Base-by-base conservation (phyloP, 2,329 filamentous ascomycete genomes). In the Ascochyta fabae region DNA sequence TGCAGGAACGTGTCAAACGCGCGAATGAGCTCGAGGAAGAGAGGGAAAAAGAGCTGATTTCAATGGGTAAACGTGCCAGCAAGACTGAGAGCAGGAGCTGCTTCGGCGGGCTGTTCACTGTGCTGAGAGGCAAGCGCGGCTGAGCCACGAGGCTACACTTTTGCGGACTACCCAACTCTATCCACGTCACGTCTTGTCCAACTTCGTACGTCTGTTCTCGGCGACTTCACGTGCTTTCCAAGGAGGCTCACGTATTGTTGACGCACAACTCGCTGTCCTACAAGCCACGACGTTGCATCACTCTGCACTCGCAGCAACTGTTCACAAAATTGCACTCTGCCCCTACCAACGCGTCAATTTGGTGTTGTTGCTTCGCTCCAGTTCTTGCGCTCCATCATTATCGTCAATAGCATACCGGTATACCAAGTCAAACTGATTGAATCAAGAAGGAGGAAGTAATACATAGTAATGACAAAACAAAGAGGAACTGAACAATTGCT, bases 1-100 rank as follows among this genome's bases (percentile, higher is more conserved):
- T 70, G 35, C 58, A 59, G 29, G 68, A 71, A 50, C 52, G 66
- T 19, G 68, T 72, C 5, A 56, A 61, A 41, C 56, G 65, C 15
- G 71, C 68, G 24, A 72, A 73, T 52, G 67, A 69, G 55, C 53
- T 68, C 40, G 69, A 74, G 44, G 29, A 56, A 19, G 60, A 67
- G 55, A 67, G 47, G 44, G 68, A 68, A 40, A 61, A 55, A 43
- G 68, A 67, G 39, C 47, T 70, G 38, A 42, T 61, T 10, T 26
- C 41, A 22, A 48, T 66, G 52, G 53, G 58, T 2, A 56, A 64
- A 55, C 53, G 53, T 10, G 10, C 13, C 2, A 31, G 19, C 7
- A 51, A 48, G 35, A 9, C 24, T 24, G 45, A 48, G 45, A 48
- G 51, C 6, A 51, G 38, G 13, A 34, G 47, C 38, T 56, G 53